Conservation (phyloP, 208 protist species). For the Trypanosoma lewisi region DNA sequence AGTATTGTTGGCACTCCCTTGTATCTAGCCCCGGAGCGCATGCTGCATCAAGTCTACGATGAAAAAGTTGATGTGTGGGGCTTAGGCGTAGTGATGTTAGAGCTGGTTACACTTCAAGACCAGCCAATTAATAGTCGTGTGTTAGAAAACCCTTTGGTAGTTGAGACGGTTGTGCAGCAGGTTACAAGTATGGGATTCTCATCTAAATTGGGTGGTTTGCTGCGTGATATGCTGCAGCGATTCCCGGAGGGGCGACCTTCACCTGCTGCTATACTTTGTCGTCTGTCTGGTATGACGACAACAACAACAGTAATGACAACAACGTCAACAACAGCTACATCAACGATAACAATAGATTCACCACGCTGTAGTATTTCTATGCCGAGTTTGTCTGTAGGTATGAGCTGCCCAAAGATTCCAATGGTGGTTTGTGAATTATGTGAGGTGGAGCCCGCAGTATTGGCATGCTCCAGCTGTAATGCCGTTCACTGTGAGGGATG, state of each 20-base stretch:
- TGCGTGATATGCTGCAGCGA: slow-evolving; percentile 74
- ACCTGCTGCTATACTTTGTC: slow-evolving; percentile 41
- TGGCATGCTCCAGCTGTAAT: slow-evolving; percentile 44
- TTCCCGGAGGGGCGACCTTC: slow-evolving; percentile 63
- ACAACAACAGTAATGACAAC: too few relatives aligned
- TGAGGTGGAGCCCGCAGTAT: slow-evolving; percentile 50
- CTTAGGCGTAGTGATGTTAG: slow-evolving; percentile 74
- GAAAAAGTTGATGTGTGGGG: slow-evolving; percentile 88
- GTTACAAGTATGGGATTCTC: slow-evolving; percentile 70
- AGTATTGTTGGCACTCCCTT: slow-evolving; percentile 87
- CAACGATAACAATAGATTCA: slow-evolving; percentile 29
- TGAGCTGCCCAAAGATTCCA: slow-evolving; percentile 52
- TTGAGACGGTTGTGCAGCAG: slow-evolving; percentile 50
- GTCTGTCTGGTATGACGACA: slow-evolving; percentile 39
- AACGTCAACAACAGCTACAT: not conserved
- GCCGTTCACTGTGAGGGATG: slow-evolving; percentile 60
- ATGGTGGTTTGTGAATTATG: slow-evolving; percentile 58
- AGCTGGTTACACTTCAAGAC: slow-evolving; percentile 75
- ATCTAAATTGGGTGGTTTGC: slow-evolving; percentile 42
- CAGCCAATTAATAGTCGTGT: slow-evolving; percentile 83
- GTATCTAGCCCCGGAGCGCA: slow-evolving; percentile 91
- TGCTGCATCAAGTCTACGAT: slow-evolving; percentile 80
- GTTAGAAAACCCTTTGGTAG: slow-evolving; percentile 52
- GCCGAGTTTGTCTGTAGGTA: slow-evolving; percentile 35
- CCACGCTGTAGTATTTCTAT: slow-evolving; percentile 1